Evolutionary conservation across 2,329 filamentous ascomycete species (phyloP).

Genomic region (Neofusicoccum parvum): DNA sequence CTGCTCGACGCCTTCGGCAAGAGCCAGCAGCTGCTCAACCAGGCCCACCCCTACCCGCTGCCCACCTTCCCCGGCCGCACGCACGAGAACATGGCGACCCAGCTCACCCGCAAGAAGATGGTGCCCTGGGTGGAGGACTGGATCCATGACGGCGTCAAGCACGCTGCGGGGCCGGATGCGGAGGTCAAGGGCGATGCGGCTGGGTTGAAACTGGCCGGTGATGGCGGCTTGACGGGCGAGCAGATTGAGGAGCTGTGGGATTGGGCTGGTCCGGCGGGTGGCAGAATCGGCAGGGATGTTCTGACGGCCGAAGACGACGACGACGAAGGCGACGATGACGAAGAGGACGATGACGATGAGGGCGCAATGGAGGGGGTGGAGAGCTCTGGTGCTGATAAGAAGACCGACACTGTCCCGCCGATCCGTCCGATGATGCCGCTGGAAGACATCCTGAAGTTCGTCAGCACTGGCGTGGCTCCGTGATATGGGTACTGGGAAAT

Average conservation of each 20-base stretch:
- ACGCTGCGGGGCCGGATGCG: constrained; percentile 39
- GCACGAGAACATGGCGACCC: constrained; percentile 59
- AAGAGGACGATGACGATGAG: constrained; percentile 56
- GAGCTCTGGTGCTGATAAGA: constrained; percentile 2
- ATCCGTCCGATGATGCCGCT: constrained; percentile 42
- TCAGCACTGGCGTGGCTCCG: constrained; percentile 47
- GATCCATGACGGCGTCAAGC: constrained; percentile 63
- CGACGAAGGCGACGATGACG: constrained; percentile 50
- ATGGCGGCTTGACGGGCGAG: constrained; percentile 41
- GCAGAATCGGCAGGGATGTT: constrained; percentile 55
- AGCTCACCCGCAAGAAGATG: constrained; percentile 79
- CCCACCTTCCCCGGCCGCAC: constrained; percentile 69
- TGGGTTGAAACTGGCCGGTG: constrained; percentile 24
- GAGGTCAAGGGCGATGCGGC: neutral
- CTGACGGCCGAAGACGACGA: constrained; percentile 38
- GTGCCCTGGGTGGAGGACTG: constrained; percentile 76
- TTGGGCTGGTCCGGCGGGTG: constrained; percentile 52
- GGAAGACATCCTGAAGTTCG: constrained; percentile 53
- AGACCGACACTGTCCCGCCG: constrained; percentile 24
- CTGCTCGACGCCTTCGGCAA: constrained; percentile 67
- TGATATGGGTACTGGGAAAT: neutral
- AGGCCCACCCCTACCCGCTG: constrained; percentile 73
- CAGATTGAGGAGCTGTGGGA: constrained; percentile 64
- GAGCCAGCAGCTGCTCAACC: constrained; percentile 67
- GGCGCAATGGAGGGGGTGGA: constrained; percentile 53